A percentile compares a stretch with the other conserved stretches of the same genome.
Conservation (phyloP, 257 asterid genomes). For the Ilex aquifolium region DNA sequence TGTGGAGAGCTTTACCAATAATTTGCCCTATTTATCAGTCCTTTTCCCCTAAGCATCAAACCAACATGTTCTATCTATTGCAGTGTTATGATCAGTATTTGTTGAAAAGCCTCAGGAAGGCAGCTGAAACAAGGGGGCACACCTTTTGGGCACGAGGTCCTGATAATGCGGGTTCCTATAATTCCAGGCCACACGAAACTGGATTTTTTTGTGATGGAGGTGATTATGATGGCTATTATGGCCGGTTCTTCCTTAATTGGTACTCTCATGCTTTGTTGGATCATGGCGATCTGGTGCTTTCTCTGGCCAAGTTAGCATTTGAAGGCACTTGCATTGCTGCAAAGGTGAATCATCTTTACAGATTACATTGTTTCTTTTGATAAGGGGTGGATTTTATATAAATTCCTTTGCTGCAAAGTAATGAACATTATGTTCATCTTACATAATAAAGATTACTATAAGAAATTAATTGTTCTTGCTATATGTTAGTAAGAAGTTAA, state of each 20-base stretch:
- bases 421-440: no score
- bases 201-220: conserved; percentile 70
- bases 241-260: conserved; percentile 60
- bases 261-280: conserved; percentile 53
- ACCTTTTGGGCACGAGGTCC: conserved; percentile 23
- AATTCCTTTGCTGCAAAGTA: no score
- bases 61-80: background rate
- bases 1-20: no score
- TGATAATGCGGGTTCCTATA: conserved; percentile 53
- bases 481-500: no score
- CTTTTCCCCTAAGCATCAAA: background rate
- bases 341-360: conserved; percentile 31
- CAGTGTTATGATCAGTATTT: conserved; percentile 1
- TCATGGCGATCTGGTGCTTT: conserved; percentile 57
- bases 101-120: conserved; percentile 1
- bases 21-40: no score
- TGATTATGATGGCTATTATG: conserved; percentile 62
- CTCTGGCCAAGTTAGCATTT: conserved; percentile 58
- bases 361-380: no score
- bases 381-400: no score
- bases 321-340: conserved; percentile 55
- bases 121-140: conserved; percentile 6
- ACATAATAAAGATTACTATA: no score
- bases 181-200: conserved; percentile 58
- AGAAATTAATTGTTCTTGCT: no score